Evolutionary conservation across 441 rosid species (phyloP), one percentile per base, ranked within the genome.

Genomic region (Euphorbia corollata): DNA sequence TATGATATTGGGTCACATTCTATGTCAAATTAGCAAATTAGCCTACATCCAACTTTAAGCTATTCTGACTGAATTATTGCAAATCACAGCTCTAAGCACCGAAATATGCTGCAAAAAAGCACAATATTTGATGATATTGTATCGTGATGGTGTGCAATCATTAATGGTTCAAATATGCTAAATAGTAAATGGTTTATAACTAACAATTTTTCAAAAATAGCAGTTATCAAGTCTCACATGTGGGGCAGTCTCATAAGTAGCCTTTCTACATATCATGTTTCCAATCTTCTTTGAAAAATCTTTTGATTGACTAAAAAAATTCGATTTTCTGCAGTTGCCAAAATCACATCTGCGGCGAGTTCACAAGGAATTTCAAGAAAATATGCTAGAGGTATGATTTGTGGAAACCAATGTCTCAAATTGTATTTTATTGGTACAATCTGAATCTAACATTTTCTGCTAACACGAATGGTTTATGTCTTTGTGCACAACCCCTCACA

Each of bases 291-390:
- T 20, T 30, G 50, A 19, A 43, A 50, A 56, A 12, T 64, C 61
- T 61, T 61, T 6, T 45, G 16, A 32, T 67, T 69, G 60, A 55
- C 24, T 64, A 70, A 34, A 77, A 51, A 0, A 27, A 6, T 63
- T 30, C 10, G 47, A 30, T 45, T 70, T 36, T 45, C 70, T 47
- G 66, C 88, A 92, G 98, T 82, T 92, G 82, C 82, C 92, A 74
- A 88, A 88, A 69, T 78, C 89, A 67, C 85, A 87, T 75, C 81
- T 90, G 45, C 82, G 96, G 80, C 81, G 64, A 69, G 91, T 90
- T 66, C 98, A 92, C 80, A 75, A 87, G 67, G 92, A 87, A 51
- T 92, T 92, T 68, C 97, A 88, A 34, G 92, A 88, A 58, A 78
- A 85, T 73, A 74, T 75, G 67, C 67, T 90, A 66, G 80, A 90